A percentile compares a stretch with the other conserved stretches of the same genome.
Evolutionary conservation across 2,329 filamentous ascomycete genomes (phyloP).

Genomic region (Hymenoscyphus scutula): DNA sequence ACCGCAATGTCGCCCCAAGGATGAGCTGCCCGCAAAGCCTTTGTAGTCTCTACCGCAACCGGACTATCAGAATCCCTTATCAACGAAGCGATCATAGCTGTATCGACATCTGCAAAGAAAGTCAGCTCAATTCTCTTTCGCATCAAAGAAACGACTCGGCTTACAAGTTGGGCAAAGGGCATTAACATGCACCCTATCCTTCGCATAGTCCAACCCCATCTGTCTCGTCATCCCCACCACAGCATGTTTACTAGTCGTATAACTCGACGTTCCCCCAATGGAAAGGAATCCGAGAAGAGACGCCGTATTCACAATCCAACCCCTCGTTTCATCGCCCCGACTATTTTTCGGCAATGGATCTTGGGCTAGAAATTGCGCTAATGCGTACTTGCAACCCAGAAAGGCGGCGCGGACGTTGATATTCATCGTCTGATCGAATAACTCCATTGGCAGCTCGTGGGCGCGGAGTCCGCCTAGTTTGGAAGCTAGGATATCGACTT

Average conservation of each 20-base stretch:
- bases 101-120: conserved; percentile 3
- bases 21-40: conserved; percentile 8
- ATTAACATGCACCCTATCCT: conserved; percentile 16
- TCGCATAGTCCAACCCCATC: conserved; percentile 16
- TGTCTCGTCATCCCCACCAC: conserved; percentile 21
- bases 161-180: conserved; percentile 17
- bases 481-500: background rate
- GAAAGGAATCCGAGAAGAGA: conserved; percentile 26
- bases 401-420: conserved; percentile 38
- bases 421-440: conserved; percentile 32
- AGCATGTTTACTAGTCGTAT: conserved; percentile 23
- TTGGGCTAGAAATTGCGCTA: conserved; percentile 23
- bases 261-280: conserved; percentile 13
- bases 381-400: conserved; percentile 37
- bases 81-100: background rate
- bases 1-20: conserved; percentile 15
- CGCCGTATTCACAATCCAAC: conserved; percentile 32
- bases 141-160: too few relatives aligned
- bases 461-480: conserved; percentile 9
- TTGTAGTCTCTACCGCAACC: conserved; percentile 9
- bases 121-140: background rate
- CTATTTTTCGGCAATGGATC: conserved; percentile 6
- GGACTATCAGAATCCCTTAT: background rate
- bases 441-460: conserved; percentile 8
- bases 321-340: conserved; percentile 16